Conservation (phyloP, 768 basidiomycete species). For the Sporobolomyces roseus region DNA sequence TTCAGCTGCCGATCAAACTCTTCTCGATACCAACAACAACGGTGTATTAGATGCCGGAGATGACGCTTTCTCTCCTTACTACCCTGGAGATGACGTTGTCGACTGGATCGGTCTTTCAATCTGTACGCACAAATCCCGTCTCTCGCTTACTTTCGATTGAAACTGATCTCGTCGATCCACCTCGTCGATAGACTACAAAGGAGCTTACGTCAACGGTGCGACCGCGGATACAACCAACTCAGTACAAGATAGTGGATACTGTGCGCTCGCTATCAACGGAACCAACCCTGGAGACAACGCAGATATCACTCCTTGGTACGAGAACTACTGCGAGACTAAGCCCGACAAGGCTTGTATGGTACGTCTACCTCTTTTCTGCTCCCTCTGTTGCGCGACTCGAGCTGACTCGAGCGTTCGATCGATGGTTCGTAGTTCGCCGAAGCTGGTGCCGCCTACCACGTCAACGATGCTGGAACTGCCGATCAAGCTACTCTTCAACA, state of each 20-base stretch:
- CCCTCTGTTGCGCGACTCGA: no score
- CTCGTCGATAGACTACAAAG: slow-evolving; percentile 40
- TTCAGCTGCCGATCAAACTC: slow-evolving; percentile 34
- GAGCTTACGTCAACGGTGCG: slow-evolving; percentile 21
- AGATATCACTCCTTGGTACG: slow-evolving; percentile 38
- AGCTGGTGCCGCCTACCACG: slow-evolving; percentile 45
- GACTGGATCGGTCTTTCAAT: slow-evolving; percentile 47
- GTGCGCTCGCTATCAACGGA: slow-evolving; percentile 38
- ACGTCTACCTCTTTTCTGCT: slow-evolving; percentile 1
- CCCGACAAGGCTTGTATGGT: slow-evolving; percentile 45
- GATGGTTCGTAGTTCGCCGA: slow-evolving; percentile 40
- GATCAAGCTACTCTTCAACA: slow-evolving; percentile 34
- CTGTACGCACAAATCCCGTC: slow-evolving; percentile 37
- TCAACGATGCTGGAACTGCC: slow-evolving; percentile 26
- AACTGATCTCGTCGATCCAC: background rate
- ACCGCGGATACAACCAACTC: slow-evolving; percentile 37
- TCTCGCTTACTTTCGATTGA: background rate
- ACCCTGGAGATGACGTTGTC: slow-evolving; percentile 45
- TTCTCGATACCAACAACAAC: slow-evolving; percentile 45
- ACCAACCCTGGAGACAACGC: slow-evolving; percentile 17
- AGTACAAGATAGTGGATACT: slow-evolving; percentile 38
- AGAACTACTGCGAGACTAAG: slow-evolving; percentile 38
- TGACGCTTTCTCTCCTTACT: slow-evolving; percentile 45
- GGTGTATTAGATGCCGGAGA: slow-evolving; percentile 40
- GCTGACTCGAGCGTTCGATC: no score